Percentiles rank a stretch among this genome's conserved stretches.
These are phyloP conservation scores for Phoma sp. DNA, from an alignment of 2,329 filamentous ascomycete genomes.

Conservation along the genomic window DNA sequence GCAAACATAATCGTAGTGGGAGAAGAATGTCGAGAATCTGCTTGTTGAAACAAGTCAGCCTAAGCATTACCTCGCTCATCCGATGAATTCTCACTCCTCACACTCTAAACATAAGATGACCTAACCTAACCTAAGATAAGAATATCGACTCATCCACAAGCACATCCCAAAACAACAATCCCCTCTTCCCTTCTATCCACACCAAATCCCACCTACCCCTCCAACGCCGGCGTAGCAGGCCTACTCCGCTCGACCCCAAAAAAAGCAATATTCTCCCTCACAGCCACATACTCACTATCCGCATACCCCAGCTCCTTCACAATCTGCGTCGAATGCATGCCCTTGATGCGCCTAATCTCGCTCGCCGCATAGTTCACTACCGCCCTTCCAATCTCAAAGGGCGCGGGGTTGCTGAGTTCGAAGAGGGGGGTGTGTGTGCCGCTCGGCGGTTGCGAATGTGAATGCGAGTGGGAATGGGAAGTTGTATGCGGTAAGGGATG, in stretches of 20 bases:
- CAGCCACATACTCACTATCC: slow-evolving; percentile 91
- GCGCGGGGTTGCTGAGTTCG: slow-evolving; percentile 47
- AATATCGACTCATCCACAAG: no score
- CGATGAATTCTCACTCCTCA: no score
- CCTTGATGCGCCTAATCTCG: slow-evolving; percentile 86
- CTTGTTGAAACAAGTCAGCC: no score
- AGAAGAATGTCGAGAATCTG: no score
- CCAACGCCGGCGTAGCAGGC: slow-evolving; percentile 43
- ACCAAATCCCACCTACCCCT: slow-evolving; percentile 1
- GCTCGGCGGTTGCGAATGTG: no score
- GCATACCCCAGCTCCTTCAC: slow-evolving; percentile 83
- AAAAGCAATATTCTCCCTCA: slow-evolving; percentile 87
- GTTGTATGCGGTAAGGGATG: slow-evolving; percentile 25
- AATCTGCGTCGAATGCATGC: slow-evolving; percentile 83
- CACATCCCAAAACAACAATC: no score
- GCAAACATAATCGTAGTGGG: no score
- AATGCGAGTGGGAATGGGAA: slow-evolving; percentile 7
- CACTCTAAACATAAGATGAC: no score
- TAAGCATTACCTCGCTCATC: no score
- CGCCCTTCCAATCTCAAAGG: slow-evolving; percentile 80
- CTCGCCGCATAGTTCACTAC: slow-evolving; percentile 90
- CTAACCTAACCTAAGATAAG: no score
- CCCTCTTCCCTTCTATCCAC: background rate
- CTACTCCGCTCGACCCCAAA: slow-evolving; percentile 56
- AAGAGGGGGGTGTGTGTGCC: slow-evolving; percentile 27